Base-by-base conservation (phyloP, 2,329 filamentous ascomycete species). In the Sphaerulina populicola region DNA sequence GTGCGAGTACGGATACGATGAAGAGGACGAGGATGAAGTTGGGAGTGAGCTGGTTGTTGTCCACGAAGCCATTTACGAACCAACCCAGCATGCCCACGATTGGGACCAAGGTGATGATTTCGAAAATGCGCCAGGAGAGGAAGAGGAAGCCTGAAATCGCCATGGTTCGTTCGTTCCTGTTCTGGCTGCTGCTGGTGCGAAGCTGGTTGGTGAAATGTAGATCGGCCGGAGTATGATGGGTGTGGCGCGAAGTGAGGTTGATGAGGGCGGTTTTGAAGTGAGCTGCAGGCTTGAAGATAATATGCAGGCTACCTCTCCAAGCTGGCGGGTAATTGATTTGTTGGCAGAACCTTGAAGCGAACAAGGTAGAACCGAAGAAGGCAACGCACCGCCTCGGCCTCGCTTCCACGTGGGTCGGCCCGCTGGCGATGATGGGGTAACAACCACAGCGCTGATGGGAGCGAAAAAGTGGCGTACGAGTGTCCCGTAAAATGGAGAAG, bases 51-150 rank as follows among this genome's bases (percentile, higher is more conserved):
- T 72, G 66, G 67, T 80, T 80, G 60, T 70, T 71, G 54, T 73
- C 68, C 56, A 78, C 71, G 69, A 75, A 83, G 62, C 73, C 74
- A 61, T 81, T 64, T 62, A 84, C 78, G 66, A 83, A 83, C 68
- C 76, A 83, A 57, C 77, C 75, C 55, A 81, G 69, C 74, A 83
- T 83, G 65, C 80, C 80, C 64, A 83, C 72, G 52, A 78, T 75
- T 30, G 80, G 80, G 55, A 83, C 79, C 60, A 83, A 68, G 40
- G 79, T 82, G 68, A 79, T 62, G 68, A 83, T 76, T 66, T 84
- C 72, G 64, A 77, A 71, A 64, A 82, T 62, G 53, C 80, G 77
- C 73, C 77, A 81, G 66, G 77, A 77, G 67, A 77, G 73, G 72
- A 83, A 83, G 60, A 81, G 75, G 43, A 83, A 62, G 52, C 78